phyloP scores from a whole-genome alignment of 352 stramenopile species.

The Phytophthora constricta region DNA sequence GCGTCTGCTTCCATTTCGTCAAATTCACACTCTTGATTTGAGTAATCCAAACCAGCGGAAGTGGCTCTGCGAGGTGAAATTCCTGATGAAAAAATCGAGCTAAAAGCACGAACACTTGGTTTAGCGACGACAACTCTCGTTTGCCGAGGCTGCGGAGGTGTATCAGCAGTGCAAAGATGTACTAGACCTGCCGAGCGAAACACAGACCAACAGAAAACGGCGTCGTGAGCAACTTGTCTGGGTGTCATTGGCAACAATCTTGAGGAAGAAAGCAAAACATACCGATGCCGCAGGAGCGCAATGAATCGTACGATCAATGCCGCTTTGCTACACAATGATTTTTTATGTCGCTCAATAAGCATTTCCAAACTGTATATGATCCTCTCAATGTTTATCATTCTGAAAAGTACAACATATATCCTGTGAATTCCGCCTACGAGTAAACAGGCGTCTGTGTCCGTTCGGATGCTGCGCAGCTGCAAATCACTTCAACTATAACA shows the following conservation, averaged over 20 bases:
- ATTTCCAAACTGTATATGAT: background rate
- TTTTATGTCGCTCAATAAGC: no score
- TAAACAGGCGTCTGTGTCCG: no score
- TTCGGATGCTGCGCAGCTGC: no score
- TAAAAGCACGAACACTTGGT: background rate
- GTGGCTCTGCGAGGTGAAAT: constrained; percentile 15
- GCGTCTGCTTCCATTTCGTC: constrained; percentile 1
- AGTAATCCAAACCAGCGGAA: constrained; percentile 19
- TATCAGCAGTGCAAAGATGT: constrained; percentile 16
- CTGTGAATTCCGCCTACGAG: constrained; percentile 3
- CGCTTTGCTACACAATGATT: background rate
- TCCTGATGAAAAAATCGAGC: constrained; percentile 21
- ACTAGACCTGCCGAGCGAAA: constrained; percentile 1
- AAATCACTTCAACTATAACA: no score
- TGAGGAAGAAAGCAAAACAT: constrained; percentile 9
- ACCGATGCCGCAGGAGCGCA: background rate
- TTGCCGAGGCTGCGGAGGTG: no score
- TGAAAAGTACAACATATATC: background rate
- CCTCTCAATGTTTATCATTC: background rate
- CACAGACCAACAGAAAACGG: constrained; percentile 11
- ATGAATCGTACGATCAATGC: background rate
- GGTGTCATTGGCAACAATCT: constrained; percentile 13
- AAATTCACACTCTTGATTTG: constrained; percentile 8
- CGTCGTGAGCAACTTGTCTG: constrained; percentile 14
- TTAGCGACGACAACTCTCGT: background rate